Base-by-base conservation (phyloP, 2,329 filamentous ascomycete genomes). In the Alternaria sp. region DNA sequence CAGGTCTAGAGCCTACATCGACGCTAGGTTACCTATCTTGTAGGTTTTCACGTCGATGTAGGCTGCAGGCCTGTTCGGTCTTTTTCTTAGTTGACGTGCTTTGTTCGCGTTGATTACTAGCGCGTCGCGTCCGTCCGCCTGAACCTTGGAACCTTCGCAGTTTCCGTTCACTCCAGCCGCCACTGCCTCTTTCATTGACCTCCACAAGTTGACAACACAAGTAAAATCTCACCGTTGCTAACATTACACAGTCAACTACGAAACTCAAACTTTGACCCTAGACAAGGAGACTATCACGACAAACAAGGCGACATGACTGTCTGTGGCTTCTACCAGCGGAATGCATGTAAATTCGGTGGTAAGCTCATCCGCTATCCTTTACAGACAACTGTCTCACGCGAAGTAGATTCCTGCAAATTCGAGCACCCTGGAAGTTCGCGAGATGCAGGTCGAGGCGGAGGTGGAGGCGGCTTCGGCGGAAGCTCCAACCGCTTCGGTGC, bases 291-390 rank as follows among this genome's bases (percentile, higher is more conserved):
- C 44, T 32, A 25, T 12, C 21, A 61, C 36, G 49, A 32, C 52
- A 54, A 59, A 44, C 25, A 25, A 21, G 19, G 46, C 52, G 55
- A 57, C 46, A 81, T 84, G 83, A 73, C 75, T 28, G 74, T 90
- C 59, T 93, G 90, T 82, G 85, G 80, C 67, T 92, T 87, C 77
- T 93, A 84, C 73, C 85, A 86, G 75, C 85, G 89, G 75, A 89
- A 89, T 46, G 84, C 83, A 66, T 93, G 90, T 82, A 87, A 82
- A 72, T 88, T 86, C 75, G 90, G 90, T 80, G 83, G 89, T 90
- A 82, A 67, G 83, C 28, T 30, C 19, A 55, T 28, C 49, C 57
- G 12, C 32, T n/a, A 2, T 26, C 26, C 2, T 26, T 19, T 44
- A 15, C 11, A 21, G 10, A 40, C 60, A 28, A 7, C 21, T 54